Conservation (phyloP, 2,329 filamentous ascomycete genomes). For the Cytospora mali region DNA sequence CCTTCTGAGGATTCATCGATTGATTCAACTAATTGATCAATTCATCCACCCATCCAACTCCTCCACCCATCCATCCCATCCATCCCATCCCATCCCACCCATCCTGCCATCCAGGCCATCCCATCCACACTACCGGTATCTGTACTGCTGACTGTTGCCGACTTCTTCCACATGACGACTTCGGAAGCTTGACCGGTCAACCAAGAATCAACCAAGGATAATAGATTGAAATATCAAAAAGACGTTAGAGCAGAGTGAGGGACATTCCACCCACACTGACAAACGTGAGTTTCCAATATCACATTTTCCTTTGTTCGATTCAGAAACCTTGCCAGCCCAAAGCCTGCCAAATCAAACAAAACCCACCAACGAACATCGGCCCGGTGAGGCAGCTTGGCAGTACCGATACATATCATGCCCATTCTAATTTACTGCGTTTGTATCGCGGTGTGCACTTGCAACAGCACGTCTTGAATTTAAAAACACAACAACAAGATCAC, state of each 20-base stretch:
- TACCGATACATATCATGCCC: neutral
- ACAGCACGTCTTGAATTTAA: neutral
- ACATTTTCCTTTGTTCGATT: neutral
- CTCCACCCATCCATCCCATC: too few species aligned
- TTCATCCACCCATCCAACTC: too few species aligned
- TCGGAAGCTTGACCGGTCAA: conserved; percentile 5
- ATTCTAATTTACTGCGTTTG: neutral
- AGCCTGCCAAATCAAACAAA: too few species aligned
- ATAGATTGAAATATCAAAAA: too few species aligned
- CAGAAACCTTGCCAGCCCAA: neutral
- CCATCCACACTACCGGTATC: neutral
- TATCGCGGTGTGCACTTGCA: neutral
- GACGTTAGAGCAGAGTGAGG: neutral
- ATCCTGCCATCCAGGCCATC: too few species aligned
- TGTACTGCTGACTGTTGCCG: neutral
- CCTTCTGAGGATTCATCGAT: neutral
- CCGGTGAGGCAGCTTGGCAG: neutral
- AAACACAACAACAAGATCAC: neutral
- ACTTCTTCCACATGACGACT: conserved; percentile 1
- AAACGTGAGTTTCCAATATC: neutral
- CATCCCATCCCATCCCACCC: too few species aligned
- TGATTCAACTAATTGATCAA: neutral
- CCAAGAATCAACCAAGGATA: neutral
- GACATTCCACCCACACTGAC: neutral
- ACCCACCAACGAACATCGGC: neutral